Evolutionary conservation across 2,329 filamentous ascomycete genomes (phyloP), one percentile per base, ranked within the genome.

Genomic region (Colletotrichum brevisporum): DNA sequence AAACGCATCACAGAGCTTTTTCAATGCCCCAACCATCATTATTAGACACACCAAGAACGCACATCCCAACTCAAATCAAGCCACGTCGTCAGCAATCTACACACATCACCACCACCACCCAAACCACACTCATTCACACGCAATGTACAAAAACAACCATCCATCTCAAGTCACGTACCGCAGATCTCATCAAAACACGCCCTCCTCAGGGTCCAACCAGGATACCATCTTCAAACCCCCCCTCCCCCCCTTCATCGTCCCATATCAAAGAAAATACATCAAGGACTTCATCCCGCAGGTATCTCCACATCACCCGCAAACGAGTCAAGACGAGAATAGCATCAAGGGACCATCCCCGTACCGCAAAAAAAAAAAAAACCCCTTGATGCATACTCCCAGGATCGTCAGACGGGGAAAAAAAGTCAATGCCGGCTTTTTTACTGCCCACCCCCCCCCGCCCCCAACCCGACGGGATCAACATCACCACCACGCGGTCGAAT

Each of bases 301-400:
- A 57, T 69, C 63, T 52, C 41, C 41, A 16, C 43, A 69, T 67
- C 63, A 53, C 55, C 56, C 52, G 26, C 47, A 12, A 61, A 55
- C 43, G 56, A 52, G 50, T 52, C 62, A 43, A 66, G 5, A 26
- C 52, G 48, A 58, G 39, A 43, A 63, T 64, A 53, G 47, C 45
- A 62, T 15, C 26, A 6, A 26, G 18, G 51, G 18, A n/a, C 16
- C 31, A 43, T 65, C 65, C 31, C 65, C 53, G 54, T 59, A 54
- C 31, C 27, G 48, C 53, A 47, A 54, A 48, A 39, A 50, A 57
- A 5, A 47, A 47, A 54, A 48, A 39, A 50, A 57, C 1, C 53
- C 53, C 48, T 67, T 58, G 26, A 13, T 57, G 65, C 65, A 39
- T 53, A 13, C n/a, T n/a, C 24, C 16, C 18, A 16, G 21, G 60